phyloP scores from a whole-genome alignment of 495 filamentous ascomycete species.

The Immersiella caudata region DNA sequence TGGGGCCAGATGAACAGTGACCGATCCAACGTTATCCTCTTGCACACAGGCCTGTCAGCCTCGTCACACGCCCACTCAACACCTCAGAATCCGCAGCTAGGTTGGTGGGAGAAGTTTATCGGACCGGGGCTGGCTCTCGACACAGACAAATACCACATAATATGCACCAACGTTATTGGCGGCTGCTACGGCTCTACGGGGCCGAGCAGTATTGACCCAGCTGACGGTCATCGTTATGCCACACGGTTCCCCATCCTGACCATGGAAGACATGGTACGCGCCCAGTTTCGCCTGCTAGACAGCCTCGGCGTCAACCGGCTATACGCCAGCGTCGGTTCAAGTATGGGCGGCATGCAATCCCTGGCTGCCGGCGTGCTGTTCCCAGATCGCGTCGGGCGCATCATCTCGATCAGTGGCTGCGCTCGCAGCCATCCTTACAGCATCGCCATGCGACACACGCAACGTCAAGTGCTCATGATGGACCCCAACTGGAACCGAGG shows the following conservation, averaged over 20 bases:
- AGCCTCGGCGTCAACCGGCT: conserved; percentile 74
- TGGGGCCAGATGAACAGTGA: conserved; percentile 85
- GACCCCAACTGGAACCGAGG: conserved; percentile 97
- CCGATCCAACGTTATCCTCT: conserved; percentile 85
- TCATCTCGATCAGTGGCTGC: conserved; percentile 92
- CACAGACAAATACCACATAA: conserved; percentile 87
- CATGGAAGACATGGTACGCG: conserved; percentile 95
- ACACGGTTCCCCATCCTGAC: conserved; percentile 97
- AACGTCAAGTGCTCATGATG: conserved; percentile 98
- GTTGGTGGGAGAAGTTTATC: conserved; percentile 99
- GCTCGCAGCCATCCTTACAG: conserved; percentile 96
- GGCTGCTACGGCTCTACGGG: conserved; percentile 97
- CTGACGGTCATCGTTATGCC: conserved; percentile 84
- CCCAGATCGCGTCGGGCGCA: conserved; percentile 73
- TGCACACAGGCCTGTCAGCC: conserved; percentile 93
- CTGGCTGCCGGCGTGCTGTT: conserved; percentile 88
- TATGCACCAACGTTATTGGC: conserved; percentile 96
- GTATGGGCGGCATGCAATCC: conserved; percentile 99
- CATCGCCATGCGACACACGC: conserved; percentile 98
- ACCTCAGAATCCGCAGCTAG: conserved; percentile 76
- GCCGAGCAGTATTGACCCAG: conserved; percentile 84
- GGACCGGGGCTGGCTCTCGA: conserved; percentile 84
- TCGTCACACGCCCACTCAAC: conserved; percentile 96
- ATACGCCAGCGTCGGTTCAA: conserved; percentile 90
- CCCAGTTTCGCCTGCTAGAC: conserved; percentile 91